Evolutionary conservation across 768 basidiomycete genomes (phyloP).

Genomic region (Mycena alexandri): DNA sequence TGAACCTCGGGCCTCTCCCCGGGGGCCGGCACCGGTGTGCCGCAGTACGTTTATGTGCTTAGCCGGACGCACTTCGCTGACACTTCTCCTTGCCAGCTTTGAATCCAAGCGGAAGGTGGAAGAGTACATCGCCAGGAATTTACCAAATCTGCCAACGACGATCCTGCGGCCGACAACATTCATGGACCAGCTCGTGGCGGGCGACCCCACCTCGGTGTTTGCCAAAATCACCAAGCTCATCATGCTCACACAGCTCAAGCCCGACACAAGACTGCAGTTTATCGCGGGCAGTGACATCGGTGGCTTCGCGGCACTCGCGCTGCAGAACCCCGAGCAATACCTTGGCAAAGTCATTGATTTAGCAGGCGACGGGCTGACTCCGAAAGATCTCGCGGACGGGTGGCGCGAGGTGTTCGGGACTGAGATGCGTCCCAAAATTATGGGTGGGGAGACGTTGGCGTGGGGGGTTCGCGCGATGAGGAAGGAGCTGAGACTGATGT

Average conservation of each 20-base stretch:
- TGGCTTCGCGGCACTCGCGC: slow-evolving; percentile 16
- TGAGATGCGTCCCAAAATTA: slow-evolving; percentile 22
- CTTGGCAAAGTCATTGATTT: slow-evolving; percentile 25
- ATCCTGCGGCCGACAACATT: slow-evolving; percentile 34
- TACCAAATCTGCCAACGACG: slow-evolving; percentile 23
- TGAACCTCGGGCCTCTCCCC: slow-evolving; percentile 18
- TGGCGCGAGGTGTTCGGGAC: slow-evolving; percentile 34
- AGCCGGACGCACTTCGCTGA: not conserved
- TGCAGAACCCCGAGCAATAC: slow-evolving; percentile 17
- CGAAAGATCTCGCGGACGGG: slow-evolving; percentile 23
- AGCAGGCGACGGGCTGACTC: slow-evolving; percentile 25
- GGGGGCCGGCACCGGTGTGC: slow-evolving; percentile 26
- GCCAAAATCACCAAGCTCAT: slow-evolving; percentile 5
- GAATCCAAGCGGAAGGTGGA: slow-evolving; percentile 31
- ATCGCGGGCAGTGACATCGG: slow-evolving; percentile 30
- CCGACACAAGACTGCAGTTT: slow-evolving; percentile 20
- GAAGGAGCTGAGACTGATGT: slow-evolving; percentile 34
- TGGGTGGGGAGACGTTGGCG: slow-evolving; percentile 13
- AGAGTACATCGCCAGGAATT: slow-evolving; percentile 13
- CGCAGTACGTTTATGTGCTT: slow-evolving; percentile 17
- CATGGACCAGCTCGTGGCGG: slow-evolving; percentile 30
- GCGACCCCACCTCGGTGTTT: slow-evolving; percentile 3
- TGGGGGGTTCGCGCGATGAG: slow-evolving; percentile 13
- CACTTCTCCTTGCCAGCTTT: slow-evolving; percentile 13
- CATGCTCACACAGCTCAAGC: slow-evolving; percentile 26